phyloP scores from a whole-genome alignment of 371 early-diverging fungal species.

The Mortierella sp. region DNA sequence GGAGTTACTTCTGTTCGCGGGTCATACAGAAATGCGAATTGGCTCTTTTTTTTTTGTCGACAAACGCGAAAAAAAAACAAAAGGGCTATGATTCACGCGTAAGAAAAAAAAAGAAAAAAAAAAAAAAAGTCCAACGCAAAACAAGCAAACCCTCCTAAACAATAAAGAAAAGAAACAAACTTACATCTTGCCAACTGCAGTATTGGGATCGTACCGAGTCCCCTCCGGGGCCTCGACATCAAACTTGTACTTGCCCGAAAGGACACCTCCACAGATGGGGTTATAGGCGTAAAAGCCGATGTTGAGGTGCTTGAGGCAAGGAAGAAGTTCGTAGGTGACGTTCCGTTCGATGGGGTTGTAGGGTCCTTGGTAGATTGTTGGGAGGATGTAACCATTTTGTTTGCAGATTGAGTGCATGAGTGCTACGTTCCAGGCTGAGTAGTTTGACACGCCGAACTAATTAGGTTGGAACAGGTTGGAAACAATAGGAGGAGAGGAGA shows the following conservation, averaged over 20 bases:
- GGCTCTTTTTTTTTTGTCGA: too few relatives aligned
- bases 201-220: conserved; percentile 2
- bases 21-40: too few relatives aligned
- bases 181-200: conserved; percentile 57
- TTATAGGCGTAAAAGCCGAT: conserved; percentile 67
- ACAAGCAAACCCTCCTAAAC: neutral
- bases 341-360: conserved; percentile 67
- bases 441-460: conserved; percentile 64
- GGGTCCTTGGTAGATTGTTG: conserved; percentile 64
- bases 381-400: conserved; percentile 58
- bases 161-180: neutral
- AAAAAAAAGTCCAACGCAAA: neutral
- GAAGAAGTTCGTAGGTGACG: conserved; percentile 22
- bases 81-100: too few relatives aligned
- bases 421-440: conserved; percentile 61
- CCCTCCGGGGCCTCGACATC: conserved; percentile 1
- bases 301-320: conserved; percentile 20
- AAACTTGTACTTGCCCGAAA: conserved; percentile 58
- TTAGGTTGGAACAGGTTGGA: neutral
- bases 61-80: too few relatives aligned
- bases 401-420: conserved; percentile 60
- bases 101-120: neutral
- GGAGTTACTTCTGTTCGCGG: too few relatives aligned
- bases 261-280: conserved; percentile 68
- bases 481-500: too few relatives aligned